Evolutionary conservation across 2,329 filamentous ascomycete species (phyloP).

Genomic region (Fusarium sp.): DNA sequence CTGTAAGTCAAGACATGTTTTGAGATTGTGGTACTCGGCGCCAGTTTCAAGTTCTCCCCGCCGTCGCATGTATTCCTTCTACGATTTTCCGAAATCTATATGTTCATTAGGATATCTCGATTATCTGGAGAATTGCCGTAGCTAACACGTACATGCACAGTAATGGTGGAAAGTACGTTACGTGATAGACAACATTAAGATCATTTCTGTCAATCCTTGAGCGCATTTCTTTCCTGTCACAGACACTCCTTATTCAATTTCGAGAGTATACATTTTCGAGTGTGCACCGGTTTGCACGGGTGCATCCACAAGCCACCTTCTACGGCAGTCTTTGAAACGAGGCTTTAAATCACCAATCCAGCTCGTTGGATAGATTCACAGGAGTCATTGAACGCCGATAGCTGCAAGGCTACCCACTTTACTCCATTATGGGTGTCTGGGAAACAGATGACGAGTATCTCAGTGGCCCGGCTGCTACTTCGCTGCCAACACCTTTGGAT

Average conservation of each 20-base stretch:
- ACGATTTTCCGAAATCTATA: background rate
- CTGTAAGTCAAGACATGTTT: conserved; percentile 39
- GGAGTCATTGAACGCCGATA: background rate
- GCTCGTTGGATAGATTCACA: background rate
- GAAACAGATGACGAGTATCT: conserved; percentile 73
- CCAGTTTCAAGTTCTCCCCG: conserved; percentile 25
- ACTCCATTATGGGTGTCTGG: conserved; percentile 65
- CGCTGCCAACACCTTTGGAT: conserved; percentile 76
- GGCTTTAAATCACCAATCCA: background rate
- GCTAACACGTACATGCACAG: conserved; percentile 18
- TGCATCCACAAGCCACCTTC: conserved; percentile 1
- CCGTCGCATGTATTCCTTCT: conserved; percentile 1
- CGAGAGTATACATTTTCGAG: conserved; percentile 10
- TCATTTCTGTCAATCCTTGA: conserved; percentile 13
- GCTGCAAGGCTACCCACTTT: background rate
- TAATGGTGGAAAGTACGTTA: conserved; percentile 7
- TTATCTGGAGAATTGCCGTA: background rate
- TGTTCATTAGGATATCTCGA: background rate
- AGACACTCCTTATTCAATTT: background rate
- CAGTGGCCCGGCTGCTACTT: conserved; percentile 63
- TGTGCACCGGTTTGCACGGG: conserved; percentile 35
- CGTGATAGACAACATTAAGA: conserved; percentile 3
- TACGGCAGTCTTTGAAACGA: background rate
- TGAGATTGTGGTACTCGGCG: conserved; percentile 16
- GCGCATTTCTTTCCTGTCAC: conserved; percentile 4